Evolutionary conservation across 257 asterid genomes (phyloP).

Genomic region (Solanum clarkiae): DNA sequence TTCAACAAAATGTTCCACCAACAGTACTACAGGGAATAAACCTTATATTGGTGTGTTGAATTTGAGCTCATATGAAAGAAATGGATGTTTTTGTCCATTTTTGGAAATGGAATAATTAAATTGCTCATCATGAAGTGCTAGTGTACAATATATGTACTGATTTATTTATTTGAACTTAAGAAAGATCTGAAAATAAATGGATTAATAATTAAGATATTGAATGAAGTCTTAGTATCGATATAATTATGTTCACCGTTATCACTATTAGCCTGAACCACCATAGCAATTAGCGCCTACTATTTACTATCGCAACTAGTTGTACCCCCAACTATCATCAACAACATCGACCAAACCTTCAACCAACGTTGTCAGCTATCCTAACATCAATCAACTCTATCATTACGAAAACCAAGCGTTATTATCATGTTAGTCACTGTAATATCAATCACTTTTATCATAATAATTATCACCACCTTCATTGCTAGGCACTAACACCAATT

Average conservation of each 20-base stretch:
- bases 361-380: background rate
- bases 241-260: background rate
- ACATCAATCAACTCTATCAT: background rate
- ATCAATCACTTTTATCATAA: background rate
- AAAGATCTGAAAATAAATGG: background rate
- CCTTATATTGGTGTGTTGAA: background rate
- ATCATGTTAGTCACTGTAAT: background rate
- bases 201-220: too few species aligned
- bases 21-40: background rate
- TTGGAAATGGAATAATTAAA: background rate
- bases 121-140: background rate
- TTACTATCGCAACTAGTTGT: background rate
- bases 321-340: background rate
- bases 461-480: background rate
- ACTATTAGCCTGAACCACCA: background rate
- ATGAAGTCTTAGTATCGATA: background rate
- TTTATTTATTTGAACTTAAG: background rate
- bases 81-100: background rate
- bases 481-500: background rate
- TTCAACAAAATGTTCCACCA: background rate
- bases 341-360: background rate
- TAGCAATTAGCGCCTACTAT: background rate
- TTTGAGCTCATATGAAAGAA: background rate
- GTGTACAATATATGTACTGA: background rate
- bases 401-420: fast-evolving